These are phyloP conservation scores for Eudorina sp. DNA, from an alignment of 139 green algal genomes.

Conservation along the genomic window DNA sequence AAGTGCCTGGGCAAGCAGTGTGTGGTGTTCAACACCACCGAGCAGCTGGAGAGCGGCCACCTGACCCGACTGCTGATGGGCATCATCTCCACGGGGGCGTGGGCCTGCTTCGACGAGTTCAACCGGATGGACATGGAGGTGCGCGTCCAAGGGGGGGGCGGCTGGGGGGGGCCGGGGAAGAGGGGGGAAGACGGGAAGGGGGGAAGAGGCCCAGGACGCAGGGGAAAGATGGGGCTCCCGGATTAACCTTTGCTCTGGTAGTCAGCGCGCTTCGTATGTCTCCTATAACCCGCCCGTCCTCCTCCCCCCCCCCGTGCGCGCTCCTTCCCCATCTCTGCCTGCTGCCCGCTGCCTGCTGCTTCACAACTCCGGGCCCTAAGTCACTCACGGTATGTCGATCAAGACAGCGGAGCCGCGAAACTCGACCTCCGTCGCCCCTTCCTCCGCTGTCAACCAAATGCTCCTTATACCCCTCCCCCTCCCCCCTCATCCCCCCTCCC, in stretches of 20 bases:
- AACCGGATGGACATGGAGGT: constrained; percentile 90
- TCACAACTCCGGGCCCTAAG: neutral
- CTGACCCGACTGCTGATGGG: constrained; percentile 60
- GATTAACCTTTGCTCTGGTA: no score
- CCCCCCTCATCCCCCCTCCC: neutral
- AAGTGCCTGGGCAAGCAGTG: constrained; percentile 81
- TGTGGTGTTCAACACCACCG: constrained; percentile 85
- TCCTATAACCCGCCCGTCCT: neutral
- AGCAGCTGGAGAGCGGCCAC: constrained; percentile 62
- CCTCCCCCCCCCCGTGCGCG: no score
- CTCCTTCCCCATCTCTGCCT: neutral
- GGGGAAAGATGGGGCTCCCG: no score
- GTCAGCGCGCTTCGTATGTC: no score
- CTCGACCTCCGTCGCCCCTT: neutral
- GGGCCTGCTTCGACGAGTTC: constrained; percentile 94
- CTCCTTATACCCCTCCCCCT: neutral
- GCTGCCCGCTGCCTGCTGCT: neutral
- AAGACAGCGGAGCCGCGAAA: neutral
- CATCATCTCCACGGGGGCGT: constrained; percentile 66
- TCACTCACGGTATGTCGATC: no score
- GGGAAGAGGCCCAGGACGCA: no score
- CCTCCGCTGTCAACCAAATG: neutral
- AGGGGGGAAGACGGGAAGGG: constrained; percentile 47
- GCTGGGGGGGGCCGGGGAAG: neutral
- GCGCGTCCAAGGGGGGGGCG: neutral